phyloP scores from a whole-genome alignment of 1,284 basidiomycete genomes.

The Calocybe gambosa region DNA sequence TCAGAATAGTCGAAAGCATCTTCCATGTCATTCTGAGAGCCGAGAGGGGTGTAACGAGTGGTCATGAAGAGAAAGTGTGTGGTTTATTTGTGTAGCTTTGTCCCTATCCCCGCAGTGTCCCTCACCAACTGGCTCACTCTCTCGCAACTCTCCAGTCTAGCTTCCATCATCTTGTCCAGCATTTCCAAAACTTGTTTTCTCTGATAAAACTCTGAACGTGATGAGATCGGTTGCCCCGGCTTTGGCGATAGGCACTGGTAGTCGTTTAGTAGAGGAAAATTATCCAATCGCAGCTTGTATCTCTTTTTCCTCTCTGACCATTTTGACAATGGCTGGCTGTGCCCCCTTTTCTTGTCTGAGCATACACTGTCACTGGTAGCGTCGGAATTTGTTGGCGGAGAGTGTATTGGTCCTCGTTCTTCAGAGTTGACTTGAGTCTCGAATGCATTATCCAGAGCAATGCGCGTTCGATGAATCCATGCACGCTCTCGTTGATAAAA shows the following conservation, averaged over 20 bases:
- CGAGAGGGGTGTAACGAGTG: slow-evolving; percentile 64
- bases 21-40: slow-evolving; percentile 52
- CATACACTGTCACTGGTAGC: not conserved
- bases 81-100: slow-evolving; percentile 9
- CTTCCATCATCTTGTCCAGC: slow-evolving; percentile 66
- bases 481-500: slow-evolving; percentile 65
- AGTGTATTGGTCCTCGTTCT: slow-evolving; percentile 4
- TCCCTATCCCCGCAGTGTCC: slow-evolving; percentile 26
- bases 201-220: slow-evolving; percentile 17
- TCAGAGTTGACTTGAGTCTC: slow-evolving; percentile 10
- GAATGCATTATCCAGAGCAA: slow-evolving; percentile 34
- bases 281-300: slow-evolving; percentile 30
- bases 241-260: not conserved
- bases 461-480: slow-evolving; percentile 57
- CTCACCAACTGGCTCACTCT: slow-evolving; percentile 54
- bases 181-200: slow-evolving; percentile 53
- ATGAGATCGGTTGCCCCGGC: slow-evolving; percentile 7
- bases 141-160: slow-evolving; percentile 68
- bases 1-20: slow-evolving; percentile 73
- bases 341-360: slow-evolving; percentile 6
- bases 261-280: slow-evolving; percentile 5
- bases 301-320: slow-evolving; percentile 38
- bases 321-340: slow-evolving; percentile 24
- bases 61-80: slow-evolving; percentile 38
- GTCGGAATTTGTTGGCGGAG: slow-evolving; percentile 12